Evolutionary conservation across 2,329 filamentous ascomycete genomes (phyloP).

Genomic region (Colletotrichum zoysiae): DNA sequence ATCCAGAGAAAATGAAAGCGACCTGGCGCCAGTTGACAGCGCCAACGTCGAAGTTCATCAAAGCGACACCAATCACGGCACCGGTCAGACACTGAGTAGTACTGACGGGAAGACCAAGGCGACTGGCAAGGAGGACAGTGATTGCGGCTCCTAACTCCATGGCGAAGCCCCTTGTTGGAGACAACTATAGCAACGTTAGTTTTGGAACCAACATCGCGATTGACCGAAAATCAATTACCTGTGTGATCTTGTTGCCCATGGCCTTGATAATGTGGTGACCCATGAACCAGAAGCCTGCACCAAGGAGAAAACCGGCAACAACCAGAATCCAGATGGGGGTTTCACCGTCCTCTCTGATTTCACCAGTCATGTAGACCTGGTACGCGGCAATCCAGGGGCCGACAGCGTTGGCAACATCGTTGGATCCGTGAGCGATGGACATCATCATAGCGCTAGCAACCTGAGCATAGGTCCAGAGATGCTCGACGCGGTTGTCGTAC

Average conservation of each 20-base stretch:
- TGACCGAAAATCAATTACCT: slow-evolving; percentile 45
- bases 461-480: slow-evolving; percentile 60
- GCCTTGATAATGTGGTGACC: slow-evolving; percentile 56
- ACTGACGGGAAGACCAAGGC: slow-evolving; percentile 46
- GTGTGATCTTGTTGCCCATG: slow-evolving; percentile 57
- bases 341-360: slow-evolving; percentile 47
- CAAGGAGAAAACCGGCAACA: slow-evolving; percentile 53
- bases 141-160: slow-evolving; percentile 57
- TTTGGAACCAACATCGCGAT: slow-evolving; percentile 40
- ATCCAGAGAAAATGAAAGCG: slow-evolving; percentile 46
- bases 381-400: slow-evolving; percentile 56
- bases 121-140: slow-evolving; percentile 45
- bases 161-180: slow-evolving; percentile 30
- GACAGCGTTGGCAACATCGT: slow-evolving; percentile 58
- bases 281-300: slow-evolving; percentile 56
- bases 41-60: slow-evolving; percentile 45
- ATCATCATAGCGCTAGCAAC: slow-evolving; percentile 56
- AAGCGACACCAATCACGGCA: slow-evolving; percentile 45
- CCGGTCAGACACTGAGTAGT: slow-evolving; percentile 48
- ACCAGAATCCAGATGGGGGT: slow-evolving; percentile 56
- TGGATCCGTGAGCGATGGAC: slow-evolving; percentile 59
- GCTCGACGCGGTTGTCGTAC: slow-evolving; percentile 61
- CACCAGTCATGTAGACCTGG: slow-evolving; percentile 50
- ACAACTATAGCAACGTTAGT: neutral
- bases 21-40: slow-evolving; percentile 47